These are phyloP conservation scores for Chrysoporthe deuterocubensis DNA, from an alignment of 2,329 filamentous ascomycete species.

Conservation along the genomic window DNA sequence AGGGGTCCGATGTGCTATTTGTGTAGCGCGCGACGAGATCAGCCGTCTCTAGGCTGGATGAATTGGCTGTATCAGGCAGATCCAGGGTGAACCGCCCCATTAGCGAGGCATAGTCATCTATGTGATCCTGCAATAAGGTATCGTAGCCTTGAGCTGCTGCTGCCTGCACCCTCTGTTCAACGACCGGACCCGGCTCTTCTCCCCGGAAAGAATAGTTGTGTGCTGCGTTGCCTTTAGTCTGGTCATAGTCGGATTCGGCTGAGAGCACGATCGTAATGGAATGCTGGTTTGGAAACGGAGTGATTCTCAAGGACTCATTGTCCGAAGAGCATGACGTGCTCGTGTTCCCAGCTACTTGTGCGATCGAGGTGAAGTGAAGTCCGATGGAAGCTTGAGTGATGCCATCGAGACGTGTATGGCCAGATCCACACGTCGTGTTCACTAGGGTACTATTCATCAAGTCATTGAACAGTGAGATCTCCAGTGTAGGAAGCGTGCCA, in stretches of 20 bases:
- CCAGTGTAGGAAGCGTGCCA: conserved; percentile 43
- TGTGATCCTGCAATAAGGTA: conserved; percentile 41
- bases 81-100: conserved; percentile 45
- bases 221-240: conserved; percentile 49
- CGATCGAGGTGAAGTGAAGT: conserved; percentile 48
- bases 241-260: conserved; percentile 54
- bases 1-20: conserved; percentile 49
- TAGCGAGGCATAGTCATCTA: conserved; percentile 47
- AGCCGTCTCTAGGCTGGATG: conserved; percentile 44
- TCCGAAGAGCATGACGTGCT: conserved; percentile 19
- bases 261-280: conserved; percentile 47
- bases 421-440: conserved; percentile 39
- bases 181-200: conserved; percentile 45
- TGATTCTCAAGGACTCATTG: conserved; percentile 37
- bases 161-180: conserved; percentile 40
- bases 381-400: conserved; percentile 48
- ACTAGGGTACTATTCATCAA: conserved; percentile 31
- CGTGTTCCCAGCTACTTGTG: conserved; percentile 34
- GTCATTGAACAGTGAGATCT: conserved; percentile 47
- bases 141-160: conserved; percentile 41
- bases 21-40: conserved; percentile 28
- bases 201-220: conserved; percentile 53
- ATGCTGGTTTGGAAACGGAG: conserved; percentile 31
- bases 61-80: conserved; percentile 49
- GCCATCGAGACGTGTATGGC: conserved; percentile 39